Evolutionary conservation across 805 yeast species (phyloP).

Genomic region (Ogataea polymorpha): DNA sequence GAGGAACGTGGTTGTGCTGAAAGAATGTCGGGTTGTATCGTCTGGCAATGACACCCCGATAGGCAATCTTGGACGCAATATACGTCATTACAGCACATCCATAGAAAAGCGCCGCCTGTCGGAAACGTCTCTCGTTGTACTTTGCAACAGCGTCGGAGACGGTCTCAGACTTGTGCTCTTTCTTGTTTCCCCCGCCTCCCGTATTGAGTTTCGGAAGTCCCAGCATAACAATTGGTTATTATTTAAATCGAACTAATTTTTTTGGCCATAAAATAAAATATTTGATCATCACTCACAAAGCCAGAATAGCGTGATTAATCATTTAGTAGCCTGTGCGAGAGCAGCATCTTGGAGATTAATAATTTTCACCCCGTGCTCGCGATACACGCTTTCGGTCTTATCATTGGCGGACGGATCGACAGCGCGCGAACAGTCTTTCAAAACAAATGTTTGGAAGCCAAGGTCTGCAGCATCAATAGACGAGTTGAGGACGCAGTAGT

Average conservation of each 20-base stretch:
- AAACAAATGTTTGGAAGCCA: conserved; percentile 65
- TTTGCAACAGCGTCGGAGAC: conserved; percentile 37
- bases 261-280: not conserved
- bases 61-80: conserved; percentile 68
- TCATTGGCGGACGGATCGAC: conserved; percentile 44
- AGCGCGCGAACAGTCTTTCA: conserved; percentile 53
- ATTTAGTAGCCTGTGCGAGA: conserved; percentile 7
- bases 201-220: conserved; percentile 25
- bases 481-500: conserved; percentile 78
- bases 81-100: conserved; percentile 72
- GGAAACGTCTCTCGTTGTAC: conserved; percentile 60
- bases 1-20: conserved; percentile 84
- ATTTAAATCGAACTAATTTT: not conserved
- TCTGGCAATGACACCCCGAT: conserved; percentile 68
- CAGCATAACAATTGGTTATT: conserved; percentile 7
- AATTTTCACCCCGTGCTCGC: conserved; percentile 33
- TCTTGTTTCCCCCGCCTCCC: conserved; percentile 31
- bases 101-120: conserved; percentile 69
- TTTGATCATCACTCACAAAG: no score
- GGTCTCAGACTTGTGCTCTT: conserved; percentile 26
- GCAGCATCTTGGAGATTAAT: conserved; percentile 11
- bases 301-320: no score
- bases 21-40: conserved; percentile 73
- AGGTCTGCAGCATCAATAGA: conserved; percentile 61
- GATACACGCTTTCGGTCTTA: conserved; percentile 34